Evolutionary conservation across 331 rosid species (phyloP).

Genomic region (Pyrus hybrid): DNA sequence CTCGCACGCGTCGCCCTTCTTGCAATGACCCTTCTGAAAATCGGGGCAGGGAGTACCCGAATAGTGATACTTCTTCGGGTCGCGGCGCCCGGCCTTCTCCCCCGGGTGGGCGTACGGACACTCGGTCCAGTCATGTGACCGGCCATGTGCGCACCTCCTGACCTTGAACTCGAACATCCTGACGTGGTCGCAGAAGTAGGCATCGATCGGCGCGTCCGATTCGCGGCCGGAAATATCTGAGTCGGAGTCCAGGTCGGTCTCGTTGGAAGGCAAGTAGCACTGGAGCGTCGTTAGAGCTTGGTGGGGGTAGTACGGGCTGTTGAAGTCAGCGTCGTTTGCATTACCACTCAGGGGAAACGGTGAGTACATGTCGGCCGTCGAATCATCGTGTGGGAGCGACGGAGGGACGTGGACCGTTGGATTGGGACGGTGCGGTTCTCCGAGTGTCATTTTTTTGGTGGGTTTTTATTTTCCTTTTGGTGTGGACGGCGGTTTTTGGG

Average conservation of each 20-base stretch:
- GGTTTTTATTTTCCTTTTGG: not conserved
- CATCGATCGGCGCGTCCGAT: constrained; percentile 64
- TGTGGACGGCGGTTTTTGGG: constrained; percentile 30
- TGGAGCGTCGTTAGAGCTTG: constrained; percentile 62
- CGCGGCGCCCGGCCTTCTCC: constrained; percentile 92
- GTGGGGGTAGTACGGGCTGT: constrained; percentile 42
- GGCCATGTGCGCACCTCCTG: constrained; percentile 65
- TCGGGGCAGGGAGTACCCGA: constrained; percentile 93
- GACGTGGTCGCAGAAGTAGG: constrained; percentile 80
- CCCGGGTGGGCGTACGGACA: constrained; percentile 98
- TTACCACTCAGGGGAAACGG: constrained; percentile 26
- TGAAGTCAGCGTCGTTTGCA: constrained; percentile 37
- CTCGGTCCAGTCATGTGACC: constrained; percentile 99
- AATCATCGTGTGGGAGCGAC: constrained; percentile 26
- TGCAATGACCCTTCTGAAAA: constrained; percentile 78
- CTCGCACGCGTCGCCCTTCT: constrained; percentile 76
- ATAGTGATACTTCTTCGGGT: constrained; percentile 78
- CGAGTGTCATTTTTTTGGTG: constrained; percentile 56
- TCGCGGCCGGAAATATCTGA: constrained; percentile 36
- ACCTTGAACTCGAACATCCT: constrained; percentile 94
- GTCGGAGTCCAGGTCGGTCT: constrained; percentile 49
- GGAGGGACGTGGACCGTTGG: constrained; percentile 51
- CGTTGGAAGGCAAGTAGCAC: constrained; percentile 50
- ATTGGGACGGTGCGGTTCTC: constrained; percentile 57
- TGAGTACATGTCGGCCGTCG: constrained; percentile 12